These are phyloP conservation scores for Penicillium cosmopolitanum DNA, from an alignment of 495 filamentous ascomycete species.

Conservation along the genomic window DNA sequence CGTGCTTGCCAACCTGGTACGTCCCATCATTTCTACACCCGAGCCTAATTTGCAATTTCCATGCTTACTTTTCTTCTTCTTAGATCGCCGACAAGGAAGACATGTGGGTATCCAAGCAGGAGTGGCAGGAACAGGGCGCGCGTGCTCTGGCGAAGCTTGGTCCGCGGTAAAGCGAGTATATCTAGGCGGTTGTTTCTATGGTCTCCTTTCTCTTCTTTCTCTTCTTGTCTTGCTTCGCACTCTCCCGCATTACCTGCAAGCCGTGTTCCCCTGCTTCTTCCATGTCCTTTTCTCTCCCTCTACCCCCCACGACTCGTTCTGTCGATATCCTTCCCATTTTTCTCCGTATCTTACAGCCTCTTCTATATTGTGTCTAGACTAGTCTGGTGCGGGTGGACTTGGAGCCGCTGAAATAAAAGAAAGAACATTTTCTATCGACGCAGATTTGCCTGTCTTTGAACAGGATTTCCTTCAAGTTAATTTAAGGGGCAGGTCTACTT, in stretches of 20 bases:
- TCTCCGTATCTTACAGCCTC: constrained; percentile 23
- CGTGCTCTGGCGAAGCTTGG: constrained; percentile 88
- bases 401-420: constrained; percentile 32
- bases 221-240: constrained; percentile 22
- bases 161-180: constrained; percentile 58
- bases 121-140: constrained; percentile 95
- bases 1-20: constrained; percentile 90
- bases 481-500: neutral
- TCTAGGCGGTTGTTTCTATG: constrained; percentile 26
- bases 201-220: constrained; percentile 17
- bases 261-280: constrained; percentile 19
- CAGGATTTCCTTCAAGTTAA: neutral
- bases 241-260: constrained; percentile 31
- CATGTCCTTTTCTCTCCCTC: constrained; percentile 9
- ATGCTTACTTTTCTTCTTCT: constrained; percentile 21
- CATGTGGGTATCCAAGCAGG: constrained; percentile 97
- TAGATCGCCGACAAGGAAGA: constrained; percentile 95
- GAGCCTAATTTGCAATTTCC: no score
- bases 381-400: constrained; percentile 30
- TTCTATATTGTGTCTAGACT: constrained; percentile 35
- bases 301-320: constrained; percentile 15
- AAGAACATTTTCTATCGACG: constrained; percentile 24
- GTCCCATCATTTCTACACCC: constrained; percentile 18
- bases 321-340: constrained; percentile 30
- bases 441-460: neutral